A percentile compares a stretch with the other conserved stretches of the same genome.
These are phyloP conservation scores for Meyerozyma carpophila DNA, from an alignment of 1,139 yeast species.

Conservation along the genomic window DNA sequence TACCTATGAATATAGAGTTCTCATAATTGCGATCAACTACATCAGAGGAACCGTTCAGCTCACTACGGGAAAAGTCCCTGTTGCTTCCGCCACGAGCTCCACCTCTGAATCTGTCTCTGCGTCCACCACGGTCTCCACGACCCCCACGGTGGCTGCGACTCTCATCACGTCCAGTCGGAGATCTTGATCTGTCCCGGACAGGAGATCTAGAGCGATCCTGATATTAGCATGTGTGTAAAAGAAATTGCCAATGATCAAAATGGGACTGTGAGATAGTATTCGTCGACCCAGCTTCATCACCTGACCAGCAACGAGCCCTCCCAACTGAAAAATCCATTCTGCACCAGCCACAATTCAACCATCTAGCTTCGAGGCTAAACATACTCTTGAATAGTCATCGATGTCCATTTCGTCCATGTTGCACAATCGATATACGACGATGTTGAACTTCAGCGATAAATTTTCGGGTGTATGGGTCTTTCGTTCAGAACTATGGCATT, in stretches of 20 bases:
- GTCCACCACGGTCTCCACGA: slow-evolving; percentile 16
- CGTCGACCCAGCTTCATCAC: neutral
- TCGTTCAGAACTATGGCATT: no score
- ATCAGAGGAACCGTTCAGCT: slow-evolving; percentile 15
- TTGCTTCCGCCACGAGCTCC: slow-evolving; percentile 6
- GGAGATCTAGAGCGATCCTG: slow-evolving; percentile 49
- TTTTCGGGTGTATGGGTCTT: neutral
- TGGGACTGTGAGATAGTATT: neutral
- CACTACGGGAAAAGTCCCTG: slow-evolving; percentile 16
- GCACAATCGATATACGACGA: neutral
- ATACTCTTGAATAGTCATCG: slow-evolving; percentile 51
- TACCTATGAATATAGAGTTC: slow-evolving; percentile 69
- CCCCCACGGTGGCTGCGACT: slow-evolving; percentile 20
- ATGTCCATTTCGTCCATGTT: slow-evolving; percentile 50
- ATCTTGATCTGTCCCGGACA: slow-evolving; percentile 36
- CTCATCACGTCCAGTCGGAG: slow-evolving; percentile 18
- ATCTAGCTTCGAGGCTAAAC: slow-evolving; percentile 15
- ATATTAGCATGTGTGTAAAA: slow-evolving; percentile 7
- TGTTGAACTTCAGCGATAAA: neutral
- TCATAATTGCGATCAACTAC: slow-evolving; percentile 51
- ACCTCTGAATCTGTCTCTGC: slow-evolving; percentile 12
- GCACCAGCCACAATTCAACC: neutral
- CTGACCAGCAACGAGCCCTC: neutral
- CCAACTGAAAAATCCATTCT: neutral
- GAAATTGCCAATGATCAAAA: neutral